Evolutionary conservation across 2,329 filamentous ascomycete genomes (phyloP).

Genomic region (Cladophialophora psammophila): DNA sequence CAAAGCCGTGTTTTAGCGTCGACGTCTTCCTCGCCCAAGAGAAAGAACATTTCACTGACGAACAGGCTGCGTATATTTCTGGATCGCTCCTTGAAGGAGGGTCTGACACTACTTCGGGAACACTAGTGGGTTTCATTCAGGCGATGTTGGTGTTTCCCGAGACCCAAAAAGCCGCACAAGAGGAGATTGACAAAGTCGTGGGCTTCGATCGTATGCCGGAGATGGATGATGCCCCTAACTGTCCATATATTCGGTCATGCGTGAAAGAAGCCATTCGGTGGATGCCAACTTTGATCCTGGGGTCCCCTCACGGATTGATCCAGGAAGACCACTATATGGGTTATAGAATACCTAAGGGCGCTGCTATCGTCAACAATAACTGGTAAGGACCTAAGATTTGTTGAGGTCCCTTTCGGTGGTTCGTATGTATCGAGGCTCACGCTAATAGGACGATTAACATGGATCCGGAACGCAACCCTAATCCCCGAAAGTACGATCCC

Average conservation of each 20-base stretch:
- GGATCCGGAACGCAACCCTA: conserved; percentile 39
- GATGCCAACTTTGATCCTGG: conserved; percentile 51
- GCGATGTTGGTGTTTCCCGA: conserved; percentile 61
- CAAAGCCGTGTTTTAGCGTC: conserved; percentile 35
- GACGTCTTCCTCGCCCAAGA: conserved; percentile 32
- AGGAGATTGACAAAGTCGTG: conserved; percentile 59
- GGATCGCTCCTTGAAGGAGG: conserved; percentile 53
- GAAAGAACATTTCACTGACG: conserved; percentile 34
- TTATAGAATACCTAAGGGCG: conserved; percentile 37
- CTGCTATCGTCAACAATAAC: conserved; percentile 37
- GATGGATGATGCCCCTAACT: conserved; percentile 56
- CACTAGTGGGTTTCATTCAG: conserved; percentile 54
- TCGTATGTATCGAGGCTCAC: too few species aligned
- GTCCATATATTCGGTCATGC: conserved; percentile 63
- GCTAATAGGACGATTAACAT: conserved; percentile 34
- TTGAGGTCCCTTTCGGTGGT: not conserved
- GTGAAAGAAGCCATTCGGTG: conserved; percentile 66
- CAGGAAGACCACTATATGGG: conserved; percentile 39
- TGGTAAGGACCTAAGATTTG: conserved; percentile 24
- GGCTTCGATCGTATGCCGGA: conserved; percentile 56
- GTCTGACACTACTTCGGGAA: conserved; percentile 54
- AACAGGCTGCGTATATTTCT: conserved; percentile 41
- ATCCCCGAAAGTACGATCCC: conserved; percentile 45
- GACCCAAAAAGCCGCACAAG: conserved; percentile 55
- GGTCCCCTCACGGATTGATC: conserved; percentile 36